Base-by-base conservation (phyloP, 2,329 filamentous ascomycete species). In the Colletotrichum sp. region DNA sequence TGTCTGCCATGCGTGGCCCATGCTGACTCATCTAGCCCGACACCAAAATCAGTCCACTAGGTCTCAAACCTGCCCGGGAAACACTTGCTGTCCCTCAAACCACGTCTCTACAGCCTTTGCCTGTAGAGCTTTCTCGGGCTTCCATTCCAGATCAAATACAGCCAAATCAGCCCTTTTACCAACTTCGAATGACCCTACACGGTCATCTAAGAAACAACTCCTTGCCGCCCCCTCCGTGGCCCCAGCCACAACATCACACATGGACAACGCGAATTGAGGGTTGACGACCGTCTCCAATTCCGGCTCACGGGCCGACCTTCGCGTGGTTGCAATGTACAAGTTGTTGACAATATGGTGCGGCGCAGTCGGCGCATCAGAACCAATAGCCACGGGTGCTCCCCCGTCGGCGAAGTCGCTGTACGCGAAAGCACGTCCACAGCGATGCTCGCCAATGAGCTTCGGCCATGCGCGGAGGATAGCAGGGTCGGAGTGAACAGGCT, bases 391-490 rank as follows among this genome's bases (percentile, higher is more conserved):
- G 1, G 84, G 81, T 0, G 91, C 90, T 2, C 90, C 90, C 1
- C 85, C 84, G 52, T 90, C 88, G 5, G 86, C 86, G 55, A 93
- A 92, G 66, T 93, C 91, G 65, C 87, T 87, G 81, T 94, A 93
- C 0, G 92, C 90, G 78, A 93, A 94, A 0, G 91, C 91, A 16
- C 91, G 86, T 62, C 85, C 86, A 83, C 91, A 90, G 2, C 91
- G 85, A 22, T 88, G 82, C 13, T 82, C 80, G 3, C 91, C 91
- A 10, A 94, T 83, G 25, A 93, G 86, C 16, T 85, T 83, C 0
- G 90, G 90, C 90, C 92, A 94, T 0, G 90, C 91, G 36, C 88
- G 85, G 4, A 93, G 84, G 75, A 93, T 91, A 0, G 91, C 90
- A 2, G 92, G 92, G 76, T 92, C 90, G 2, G 89, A 86, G 78